Evolutionary conservation across 2,329 filamentous ascomycete species (phyloP).

Genomic region (Xylariaceae sp.): DNA sequence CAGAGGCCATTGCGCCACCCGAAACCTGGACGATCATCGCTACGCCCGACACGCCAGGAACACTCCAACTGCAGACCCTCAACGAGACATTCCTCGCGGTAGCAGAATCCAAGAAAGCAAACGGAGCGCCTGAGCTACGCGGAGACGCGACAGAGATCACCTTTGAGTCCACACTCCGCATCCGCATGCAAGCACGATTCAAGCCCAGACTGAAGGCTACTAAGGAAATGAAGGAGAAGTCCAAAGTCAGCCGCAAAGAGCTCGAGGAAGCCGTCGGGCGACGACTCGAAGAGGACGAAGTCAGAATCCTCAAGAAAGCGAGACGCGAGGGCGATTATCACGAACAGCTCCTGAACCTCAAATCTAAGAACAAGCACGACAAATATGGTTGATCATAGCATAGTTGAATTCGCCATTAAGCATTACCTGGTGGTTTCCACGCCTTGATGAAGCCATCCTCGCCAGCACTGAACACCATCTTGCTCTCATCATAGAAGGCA

Average conservation of each 20-base stretch:
- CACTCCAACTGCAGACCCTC: constrained; percentile 71
- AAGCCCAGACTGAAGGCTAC: constrained; percentile 76
- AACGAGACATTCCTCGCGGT: constrained; percentile 67
- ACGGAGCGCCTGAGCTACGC: constrained; percentile 59
- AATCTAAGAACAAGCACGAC: constrained; percentile 90
- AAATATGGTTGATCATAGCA: constrained; percentile 56
- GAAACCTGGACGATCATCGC: constrained; percentile 74
- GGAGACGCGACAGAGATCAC: constrained; percentile 68
- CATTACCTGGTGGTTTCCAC: constrained; percentile 43
- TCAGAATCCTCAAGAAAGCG: constrained; percentile 76
- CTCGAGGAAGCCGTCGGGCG: constrained; percentile 77
- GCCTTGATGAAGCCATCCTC: constrained; percentile 57
- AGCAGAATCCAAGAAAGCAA: constrained; percentile 50
- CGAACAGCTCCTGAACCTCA: constrained; percentile 78
- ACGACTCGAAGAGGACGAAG: constrained; percentile 77
- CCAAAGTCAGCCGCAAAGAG: constrained; percentile 83
- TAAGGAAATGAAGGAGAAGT: constrained; percentile 77
- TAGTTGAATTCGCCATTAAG: constrained; percentile 8
- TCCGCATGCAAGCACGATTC: constrained; percentile 93
- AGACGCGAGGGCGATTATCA: constrained; percentile 85
- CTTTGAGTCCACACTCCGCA: constrained; percentile 68
- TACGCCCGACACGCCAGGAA: constrained; percentile 61
- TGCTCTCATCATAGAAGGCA: constrained; percentile 59
- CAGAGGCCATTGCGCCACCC: constrained; percentile 77
- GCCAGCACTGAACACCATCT: constrained; percentile 55